Evolutionary conservation across 192 early-diverging fungal genomes (phyloP), one percentile per base, ranked within the genome.

Genomic region (Diversispora eburnea): DNA sequence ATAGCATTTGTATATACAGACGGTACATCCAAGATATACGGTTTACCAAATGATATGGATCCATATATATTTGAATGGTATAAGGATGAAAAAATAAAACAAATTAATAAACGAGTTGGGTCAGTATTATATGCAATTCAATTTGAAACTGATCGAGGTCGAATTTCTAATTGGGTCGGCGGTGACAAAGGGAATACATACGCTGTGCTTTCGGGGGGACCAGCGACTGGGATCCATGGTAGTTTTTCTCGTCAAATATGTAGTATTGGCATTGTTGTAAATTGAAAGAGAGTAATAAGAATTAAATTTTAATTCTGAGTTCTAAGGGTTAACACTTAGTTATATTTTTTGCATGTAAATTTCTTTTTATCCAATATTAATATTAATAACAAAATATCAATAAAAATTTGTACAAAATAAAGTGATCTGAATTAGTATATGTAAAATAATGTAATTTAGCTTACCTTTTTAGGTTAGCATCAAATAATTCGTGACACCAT

Each of bases 171-270:
- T 17, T 52, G 20, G 66, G 3, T 17, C 52, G 66, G 66, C 52
- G 48, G 46, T 25, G 6, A 48, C 12, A 33, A 67, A 15, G 66
- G 48, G n/a, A 20, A 52, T 48, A 39, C 13, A 33, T 67, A 67
- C 52, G 6, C 33, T 1, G 46, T 67, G 3, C 0, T 4, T 52
- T 4, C 15, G 4, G 19, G 19, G 0, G 15, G 12, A 8, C 22
- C 22, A 33, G 52, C 9, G 8, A 67, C 3, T 48, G 66, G 66
- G 3, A 52, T 67, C 7, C 66, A 67, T 54, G 66, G 66, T 25
- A 67, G 66, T 51, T 67, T 67, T 67, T 67, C 66, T 33, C 42
- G 46, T 5, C 46, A 67, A 48, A 33, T 67, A 33, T 67, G 66
- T 52, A 67, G 48, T 52, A 51, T 67, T 33, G 66, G 66, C 17